Base-by-base conservation (phyloP, 2,329 filamentous ascomycete species). In the Periconia macrospinosa region DNA sequence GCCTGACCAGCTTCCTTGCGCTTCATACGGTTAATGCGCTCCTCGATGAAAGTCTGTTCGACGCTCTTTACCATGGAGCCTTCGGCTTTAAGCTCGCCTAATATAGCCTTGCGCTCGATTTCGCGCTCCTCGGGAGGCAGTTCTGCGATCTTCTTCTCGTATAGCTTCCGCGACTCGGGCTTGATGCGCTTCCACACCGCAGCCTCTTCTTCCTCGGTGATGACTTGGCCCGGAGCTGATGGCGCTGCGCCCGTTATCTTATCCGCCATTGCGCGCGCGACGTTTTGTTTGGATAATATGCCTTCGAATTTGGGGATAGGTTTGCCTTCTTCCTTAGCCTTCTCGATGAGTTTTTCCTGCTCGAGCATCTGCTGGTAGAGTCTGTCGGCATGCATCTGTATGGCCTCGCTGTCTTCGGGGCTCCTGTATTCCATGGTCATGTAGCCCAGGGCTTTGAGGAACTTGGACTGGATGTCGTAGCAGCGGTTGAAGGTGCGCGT, bases 371-470 rank as follows among this genome's bases (percentile, higher is more conserved):
- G 86, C 67, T 93, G 89, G 75, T 92, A 99, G 41, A 99, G 81
- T 58, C 85, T 85, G 77, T 99, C 94, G 54, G 93, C 93, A 73
- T 97, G 92, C 87, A 97, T 91, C 75, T 97, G 94, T 57, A 99
- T 78, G 55, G 53, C 91, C 62, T 88, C 85, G 72, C 97, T 92
- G 65, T 96, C 90, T 48, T 90, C 82, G 30, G 86, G 82, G 0
- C 81, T 77, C 9, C 87, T 78, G 19, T 86, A 83, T 43, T 88
- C 83, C 57, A 84, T 79, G 23, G 84, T 85, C 8, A 95, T 83
- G 71, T 97, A 97, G 5, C 94, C 94, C 17, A 99, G 77, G 1
- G 92, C 92, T 74, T 93, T 92, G 27, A 99, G 78, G 63, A 99
- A 92, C 73, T 93, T 89, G 84, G 86, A 86, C 77, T 99, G 94